Conservation (phyloP, 2,329 filamentous ascomycete genomes). For the Fusarium solani-melongenae region DNA sequence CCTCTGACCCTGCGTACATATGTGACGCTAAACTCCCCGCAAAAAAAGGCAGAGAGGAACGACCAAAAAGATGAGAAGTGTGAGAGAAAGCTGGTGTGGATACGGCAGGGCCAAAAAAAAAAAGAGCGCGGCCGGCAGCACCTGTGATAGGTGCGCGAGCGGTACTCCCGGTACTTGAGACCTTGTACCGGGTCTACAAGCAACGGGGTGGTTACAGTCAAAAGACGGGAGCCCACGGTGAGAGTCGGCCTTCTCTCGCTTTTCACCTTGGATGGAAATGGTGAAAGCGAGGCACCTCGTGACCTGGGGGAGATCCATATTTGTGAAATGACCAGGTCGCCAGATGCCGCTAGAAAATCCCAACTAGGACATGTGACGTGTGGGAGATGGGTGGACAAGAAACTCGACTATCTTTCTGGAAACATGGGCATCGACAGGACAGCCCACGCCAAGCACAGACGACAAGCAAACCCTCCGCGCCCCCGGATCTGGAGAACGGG, state of each 20-base stretch:
- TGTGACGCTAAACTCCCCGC: slow-evolving; percentile 6
- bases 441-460: slow-evolving; percentile 5
- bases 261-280: slow-evolving; percentile 29
- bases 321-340: slow-evolving; percentile 28
- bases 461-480: slow-evolving; percentile 22
- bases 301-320: slow-evolving; percentile 19
- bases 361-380: slow-evolving; percentile 27
- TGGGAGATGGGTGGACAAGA: background rate
- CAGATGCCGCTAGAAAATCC: slow-evolving; percentile 24
- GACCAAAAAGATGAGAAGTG: background rate
- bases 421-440: slow-evolving; percentile 11
- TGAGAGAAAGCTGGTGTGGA: slow-evolving; percentile 6
- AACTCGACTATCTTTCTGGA: slow-evolving; percentile 24
- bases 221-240: background rate
- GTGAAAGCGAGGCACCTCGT: slow-evolving; percentile 31
- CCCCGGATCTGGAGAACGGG: slow-evolving; percentile 31
- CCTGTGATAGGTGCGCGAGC: slow-evolving; percentile 33
- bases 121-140: slow-evolving; percentile 10
- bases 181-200: slow-evolving; percentile 9
- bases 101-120: background rate
- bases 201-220: background rate
- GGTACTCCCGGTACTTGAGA: slow-evolving; percentile 4
- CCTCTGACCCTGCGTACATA: background rate
- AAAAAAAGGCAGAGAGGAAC: background rate
- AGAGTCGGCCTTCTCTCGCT: slow-evolving; percentile 18